phyloP scores from a whole-genome alignment of 768 basidiomycete species.

The Lactifluus volemus region DNA sequence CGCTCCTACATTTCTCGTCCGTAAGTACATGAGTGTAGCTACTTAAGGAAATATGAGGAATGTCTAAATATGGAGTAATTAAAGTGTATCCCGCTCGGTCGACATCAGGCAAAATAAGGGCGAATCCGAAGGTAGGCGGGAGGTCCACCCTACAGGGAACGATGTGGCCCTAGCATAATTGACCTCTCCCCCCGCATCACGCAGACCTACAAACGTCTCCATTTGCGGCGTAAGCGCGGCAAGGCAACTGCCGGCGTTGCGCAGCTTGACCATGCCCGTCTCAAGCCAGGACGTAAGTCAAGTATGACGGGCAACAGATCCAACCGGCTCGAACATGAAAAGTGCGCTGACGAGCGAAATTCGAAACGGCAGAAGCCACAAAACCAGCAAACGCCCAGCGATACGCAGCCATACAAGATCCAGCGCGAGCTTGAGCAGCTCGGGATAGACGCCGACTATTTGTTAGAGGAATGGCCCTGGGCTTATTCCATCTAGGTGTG shows the following conservation, averaged over 20 bases:
- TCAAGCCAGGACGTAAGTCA: constrained; percentile 34
- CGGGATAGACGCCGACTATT: constrained; percentile 37
- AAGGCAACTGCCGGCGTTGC: constrained; percentile 31
- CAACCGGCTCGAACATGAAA: constrained; percentile 13
- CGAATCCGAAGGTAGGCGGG: no score
- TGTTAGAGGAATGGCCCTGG: constrained; percentile 40
- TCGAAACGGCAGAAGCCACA: background rate
- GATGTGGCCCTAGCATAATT: background rate
- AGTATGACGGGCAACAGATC: constrained; percentile 8
- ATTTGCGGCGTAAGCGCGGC: no score
- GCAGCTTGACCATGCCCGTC: constrained; percentile 25
- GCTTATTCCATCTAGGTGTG: constrained; percentile 37
- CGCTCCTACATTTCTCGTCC: no score
- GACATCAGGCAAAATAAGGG: background rate
- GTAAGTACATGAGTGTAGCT: no score
- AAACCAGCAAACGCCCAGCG: constrained; percentile 26
- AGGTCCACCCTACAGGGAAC: no score
- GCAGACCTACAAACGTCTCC: no score
- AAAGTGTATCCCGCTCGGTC: background rate
- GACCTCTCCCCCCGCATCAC: constrained; percentile 41
- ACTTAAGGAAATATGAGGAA: no score
- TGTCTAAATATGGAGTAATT: no score
- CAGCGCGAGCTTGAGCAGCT: constrained; percentile 33
- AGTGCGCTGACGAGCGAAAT: background rate
- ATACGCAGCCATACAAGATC: constrained; percentile 39